Evolutionary conservation across 179 eudicot species (phyloP), one percentile per base, ranked within the genome.

Genomic region (Patellifolia procumbens): DNA sequence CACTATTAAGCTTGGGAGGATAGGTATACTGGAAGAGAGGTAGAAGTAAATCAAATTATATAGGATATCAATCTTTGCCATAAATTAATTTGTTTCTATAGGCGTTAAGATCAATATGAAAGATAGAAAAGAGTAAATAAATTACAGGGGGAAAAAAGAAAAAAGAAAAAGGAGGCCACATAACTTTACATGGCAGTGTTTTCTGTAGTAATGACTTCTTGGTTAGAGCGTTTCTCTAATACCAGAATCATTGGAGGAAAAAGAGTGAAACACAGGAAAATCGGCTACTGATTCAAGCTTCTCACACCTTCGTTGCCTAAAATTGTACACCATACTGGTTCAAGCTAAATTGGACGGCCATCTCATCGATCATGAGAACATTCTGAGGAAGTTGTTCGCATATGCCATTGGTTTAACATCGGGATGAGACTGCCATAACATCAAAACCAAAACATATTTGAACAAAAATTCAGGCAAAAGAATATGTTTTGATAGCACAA

Each of bases 401-500:
- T 95, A 95, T 2, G 97, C 99, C 97, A 93, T 95, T 68, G 99
- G 97, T 85, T 83, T 95, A 70, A 95, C 94, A 74, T 91, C 91
- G n/a, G 99, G 99, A 81, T 95, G 99, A 19, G 95, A 92, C 99
- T 95, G 98, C 87, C 93, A 67, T 24, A 37, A 55, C 39, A 74
- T 5, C 48, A 68, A 78, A n/a, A 69, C 49, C 11, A 73, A 61
- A 42, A 34, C 12, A 62, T 24, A 22, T 49, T 52, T 10, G 11
- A 2, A 2, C 42, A 22, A 53, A 35, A 55, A 16, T 2, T 42
- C 67, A 62, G 20, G 32, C 28, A 1, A 7, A 11, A 37, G 35
- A 17, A 48, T 4, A 20, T 29, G 48, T 5, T 15, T 13, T 24
- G 16, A 49, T 34, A 7, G 10, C 29, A 46, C 16, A 22, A 42